Evolutionary conservation across 768 basidiomycete genomes (phyloP), one percentile per base, ranked within the genome.

Genomic region (Leccinum boreale): DNA sequence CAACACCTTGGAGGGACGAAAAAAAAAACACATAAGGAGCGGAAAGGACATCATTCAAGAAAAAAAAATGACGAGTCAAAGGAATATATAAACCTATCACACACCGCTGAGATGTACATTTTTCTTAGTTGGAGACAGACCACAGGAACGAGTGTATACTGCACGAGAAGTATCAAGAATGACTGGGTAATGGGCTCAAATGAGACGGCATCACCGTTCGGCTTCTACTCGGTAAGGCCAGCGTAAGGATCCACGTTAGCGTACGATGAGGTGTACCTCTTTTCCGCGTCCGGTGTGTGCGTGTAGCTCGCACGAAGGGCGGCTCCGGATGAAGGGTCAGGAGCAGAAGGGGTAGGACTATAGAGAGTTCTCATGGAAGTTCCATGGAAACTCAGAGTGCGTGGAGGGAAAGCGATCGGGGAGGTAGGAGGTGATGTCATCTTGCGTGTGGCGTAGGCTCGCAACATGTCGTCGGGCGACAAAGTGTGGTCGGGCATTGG

Each of bases 381-480:
- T 6, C 72, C 58, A 35, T 63, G 55, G 52, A 62, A 67, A 51
- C 62, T 70, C 39, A 65, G 62, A 24, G 62, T 52, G 23, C 66
- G 73, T 2, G 61, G 45, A 11, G 71, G 71, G 53, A 71, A 74
- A 19, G 71, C 59, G 14, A 74, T 65, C 14, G 73, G 61, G 3
- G 71, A 66, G 31, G 67, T 63, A 48, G 73, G 72, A 59, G 73
- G 74, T 24, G 73, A 74, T 11, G 65, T 60, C 14, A 69, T 65
- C 47, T 71, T 74, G 60, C 80, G 76, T 26, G 76, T 80, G 5
- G 88, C 88, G 58, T 89, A 90, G 1, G 86, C 86, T 36, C 86
- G 83, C 47, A 91, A 76, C 85, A 91, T 87, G 24, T 83, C 89
- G 66, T 92, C 90, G 3, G 89, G 89, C 1, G 79, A 78, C 80